These are phyloP conservation scores for Paramecium biaurelia DNA, from an alignment of 73 alveolate genomes.

Conservation along the genomic window DNA sequence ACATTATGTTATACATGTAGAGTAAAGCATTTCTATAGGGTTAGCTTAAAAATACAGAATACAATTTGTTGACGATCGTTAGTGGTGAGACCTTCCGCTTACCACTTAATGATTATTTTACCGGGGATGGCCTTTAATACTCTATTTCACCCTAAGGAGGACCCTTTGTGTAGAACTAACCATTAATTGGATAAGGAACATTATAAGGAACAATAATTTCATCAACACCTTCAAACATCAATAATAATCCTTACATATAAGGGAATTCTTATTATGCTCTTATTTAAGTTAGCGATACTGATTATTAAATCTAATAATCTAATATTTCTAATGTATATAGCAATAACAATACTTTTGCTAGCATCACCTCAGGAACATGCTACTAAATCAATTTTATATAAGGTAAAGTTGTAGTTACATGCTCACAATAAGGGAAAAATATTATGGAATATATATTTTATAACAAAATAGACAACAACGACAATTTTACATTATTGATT, in stretches of 20 bases:
- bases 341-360: too few species aligned
- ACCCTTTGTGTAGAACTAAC: neutral
- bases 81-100: neutral
- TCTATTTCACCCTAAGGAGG: neutral
- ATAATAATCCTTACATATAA: neutral
- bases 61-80: neutral
- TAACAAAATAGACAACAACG: too few species aligned
- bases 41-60: neutral
- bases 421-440: neutral
- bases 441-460: neutral
- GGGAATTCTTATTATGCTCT: neutral
- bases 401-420: neutral
- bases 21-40: neutral
- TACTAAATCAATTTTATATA: neutral
- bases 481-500: neutral
- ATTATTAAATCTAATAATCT: too few species aligned
- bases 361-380: neutral
- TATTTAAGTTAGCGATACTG: neutral
- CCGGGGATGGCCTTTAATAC: neutral
- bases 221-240: neutral
- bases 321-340: too few species aligned
- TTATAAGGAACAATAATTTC: neutral
- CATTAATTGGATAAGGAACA: neutral
- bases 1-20: neutral
- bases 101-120: neutral